These are phyloP conservation scores for Triangularia setosa DNA, from an alignment of 2,329 filamentous ascomycete species.

Conservation along the genomic window DNA sequence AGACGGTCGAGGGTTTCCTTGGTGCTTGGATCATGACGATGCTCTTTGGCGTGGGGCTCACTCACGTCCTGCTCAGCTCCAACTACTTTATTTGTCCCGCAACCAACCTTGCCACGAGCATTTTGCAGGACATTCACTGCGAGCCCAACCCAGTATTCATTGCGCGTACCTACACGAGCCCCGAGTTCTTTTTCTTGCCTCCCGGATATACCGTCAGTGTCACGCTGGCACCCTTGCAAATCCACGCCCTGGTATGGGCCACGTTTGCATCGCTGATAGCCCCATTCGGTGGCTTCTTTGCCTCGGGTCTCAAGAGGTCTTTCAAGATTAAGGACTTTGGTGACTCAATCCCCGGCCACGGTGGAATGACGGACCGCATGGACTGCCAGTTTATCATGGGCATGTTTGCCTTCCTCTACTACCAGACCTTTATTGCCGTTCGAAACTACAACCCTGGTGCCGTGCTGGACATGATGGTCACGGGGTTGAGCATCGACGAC, in stretches of 20 bases:
- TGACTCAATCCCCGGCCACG: conserved; percentile 94
- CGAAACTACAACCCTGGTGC: conserved; percentile 81
- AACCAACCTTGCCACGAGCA: conserved; percentile 89
- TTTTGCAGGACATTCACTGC: conserved; percentile 87
- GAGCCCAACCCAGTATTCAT: conserved; percentile 89
- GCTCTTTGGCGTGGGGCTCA: conserved; percentile 75
- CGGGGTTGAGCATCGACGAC: conserved; percentile 73
- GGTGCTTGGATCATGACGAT: conserved; percentile 96
- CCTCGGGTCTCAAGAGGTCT: conserved; percentile 92
- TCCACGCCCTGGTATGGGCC: conserved; percentile 85
- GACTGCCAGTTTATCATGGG: conserved; percentile 99
- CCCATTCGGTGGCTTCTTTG: conserved; percentile 97
- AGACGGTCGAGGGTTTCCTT: conserved; percentile 97
- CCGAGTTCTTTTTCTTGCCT: conserved; percentile 68
- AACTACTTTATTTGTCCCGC: conserved; percentile 99
- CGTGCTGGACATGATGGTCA: conserved; percentile 90
- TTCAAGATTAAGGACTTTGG: conserved; percentile 99
- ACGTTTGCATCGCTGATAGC: conserved; percentile 96
- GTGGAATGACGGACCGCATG: conserved; percentile 98
- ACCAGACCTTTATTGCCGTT: conserved; percentile 91
- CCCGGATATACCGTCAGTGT: conserved; percentile 58
- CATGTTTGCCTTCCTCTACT: conserved; percentile 97
- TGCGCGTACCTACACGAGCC: conserved; percentile 68
- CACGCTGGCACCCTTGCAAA: conserved; percentile 81
- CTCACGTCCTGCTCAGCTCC: conserved; percentile 80